Evolutionary conservation across 2,329 filamentous ascomycete species (phyloP).

Genomic region (Fusarium sp.): DNA sequence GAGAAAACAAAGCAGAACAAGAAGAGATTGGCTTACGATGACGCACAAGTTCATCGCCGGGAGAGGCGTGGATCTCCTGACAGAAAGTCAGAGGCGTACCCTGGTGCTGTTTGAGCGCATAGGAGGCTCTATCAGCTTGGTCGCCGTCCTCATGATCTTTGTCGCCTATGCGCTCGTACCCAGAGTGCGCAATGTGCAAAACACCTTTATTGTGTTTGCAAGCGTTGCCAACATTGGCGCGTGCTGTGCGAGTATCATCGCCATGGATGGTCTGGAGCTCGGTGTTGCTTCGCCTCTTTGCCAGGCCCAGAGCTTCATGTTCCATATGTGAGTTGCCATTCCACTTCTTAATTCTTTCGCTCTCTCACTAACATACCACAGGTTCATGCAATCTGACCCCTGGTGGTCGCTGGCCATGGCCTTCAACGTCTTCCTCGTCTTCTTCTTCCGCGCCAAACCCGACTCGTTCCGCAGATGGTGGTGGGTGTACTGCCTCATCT

Average conservation of each 20-base stretch:
- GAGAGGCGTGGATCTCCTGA: conserved; percentile 49
- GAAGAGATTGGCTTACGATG: conserved; percentile 7
- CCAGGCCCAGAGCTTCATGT: conserved; percentile 69
- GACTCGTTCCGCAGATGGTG: conserved; percentile 79
- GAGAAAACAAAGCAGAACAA: not conserved
- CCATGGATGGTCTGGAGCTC: conserved; percentile 70
- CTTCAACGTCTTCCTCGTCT: conserved; percentile 80
- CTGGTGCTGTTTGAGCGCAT: conserved; percentile 65
- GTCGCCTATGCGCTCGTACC: conserved; percentile 64
- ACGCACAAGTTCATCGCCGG: conserved; percentile 29
- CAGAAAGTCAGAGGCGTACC: conserved; percentile 53
- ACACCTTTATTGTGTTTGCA: conserved; percentile 72
- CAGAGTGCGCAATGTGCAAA: conserved; percentile 68
- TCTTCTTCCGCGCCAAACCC: conserved; percentile 70
- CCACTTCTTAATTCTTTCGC: conserved; percentile 53
- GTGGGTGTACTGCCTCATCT: conserved; percentile 76
- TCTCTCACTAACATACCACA: conserved; percentile 55
- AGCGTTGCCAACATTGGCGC: conserved; percentile 71
- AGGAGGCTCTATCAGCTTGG: conserved; percentile 66
- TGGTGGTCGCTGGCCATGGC: conserved; percentile 87
- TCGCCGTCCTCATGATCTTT: conserved; percentile 65
- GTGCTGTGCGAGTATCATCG: conserved; percentile 77
- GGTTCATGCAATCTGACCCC: conserved; percentile 82
- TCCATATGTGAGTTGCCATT: conserved; percentile 71
- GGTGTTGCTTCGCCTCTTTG: conserved; percentile 70